phyloP scores from a whole-genome alignment of 2,329 filamentous ascomycete species.

The Proliferodiscus dingleyae region DNA sequence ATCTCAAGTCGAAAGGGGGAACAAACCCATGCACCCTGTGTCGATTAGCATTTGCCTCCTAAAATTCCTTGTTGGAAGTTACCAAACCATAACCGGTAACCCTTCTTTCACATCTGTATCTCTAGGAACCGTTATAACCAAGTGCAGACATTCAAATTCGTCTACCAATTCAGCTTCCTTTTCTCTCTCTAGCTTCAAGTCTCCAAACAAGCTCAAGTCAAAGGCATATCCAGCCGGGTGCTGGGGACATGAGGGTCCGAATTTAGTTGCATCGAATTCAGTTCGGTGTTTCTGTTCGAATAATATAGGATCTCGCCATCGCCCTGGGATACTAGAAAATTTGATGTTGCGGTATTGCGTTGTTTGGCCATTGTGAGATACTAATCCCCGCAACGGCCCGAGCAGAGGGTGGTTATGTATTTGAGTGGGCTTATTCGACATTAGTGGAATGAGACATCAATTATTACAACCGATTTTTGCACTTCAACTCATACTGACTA shows the following conservation, averaged over 20 bases:
- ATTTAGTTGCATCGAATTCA: constrained; percentile 31
- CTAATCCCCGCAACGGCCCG: constrained; percentile 9
- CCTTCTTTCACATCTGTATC: background rate
- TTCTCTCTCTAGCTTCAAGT: constrained; percentile 13
- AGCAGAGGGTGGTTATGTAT: constrained; percentile 10
- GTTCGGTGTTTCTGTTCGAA: constrained; percentile 7
- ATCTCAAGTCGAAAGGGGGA: background rate
- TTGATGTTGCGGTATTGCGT: constrained; percentile 34
- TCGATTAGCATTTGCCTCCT: background rate
- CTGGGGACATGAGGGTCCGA: constrained; percentile 36
- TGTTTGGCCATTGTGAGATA: constrained; percentile 9
- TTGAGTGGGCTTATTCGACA: background rate
- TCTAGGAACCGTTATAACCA: constrained; percentile 32
- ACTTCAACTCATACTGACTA: no score
- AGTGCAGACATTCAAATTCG: constrained; percentile 34
- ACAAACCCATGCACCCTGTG: constrained; percentile 19
- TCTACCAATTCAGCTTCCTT: constrained; percentile 24
- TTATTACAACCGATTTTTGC: no score
- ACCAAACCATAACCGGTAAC: constrained; percentile 26
- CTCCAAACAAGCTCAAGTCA: constrained; percentile 16
- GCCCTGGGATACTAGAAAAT: constrained; percentile 31
- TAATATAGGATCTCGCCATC: constrained; percentile 31
- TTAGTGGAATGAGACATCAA: background rate
- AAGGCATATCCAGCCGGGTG: constrained; percentile 12
- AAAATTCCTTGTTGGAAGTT: background rate